A percentile compares a stretch with the other conserved stretches of the same genome.
These are phyloP conservation scores for Comarum palustre DNA, from an alignment of 306 rosid species.

Conservation along the genomic window DNA sequence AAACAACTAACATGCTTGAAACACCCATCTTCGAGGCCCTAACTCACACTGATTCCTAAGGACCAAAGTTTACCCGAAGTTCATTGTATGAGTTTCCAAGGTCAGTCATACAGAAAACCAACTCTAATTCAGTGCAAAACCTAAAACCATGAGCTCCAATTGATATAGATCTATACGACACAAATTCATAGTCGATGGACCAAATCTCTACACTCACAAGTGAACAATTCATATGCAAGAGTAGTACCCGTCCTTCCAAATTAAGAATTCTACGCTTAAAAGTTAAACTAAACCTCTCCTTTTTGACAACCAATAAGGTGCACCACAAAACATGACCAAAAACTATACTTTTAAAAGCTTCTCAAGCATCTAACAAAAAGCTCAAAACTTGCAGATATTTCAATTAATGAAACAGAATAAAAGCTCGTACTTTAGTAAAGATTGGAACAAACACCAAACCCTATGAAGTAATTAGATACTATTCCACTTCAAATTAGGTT, in stretches of 20 bases:
- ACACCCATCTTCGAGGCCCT: neutral
- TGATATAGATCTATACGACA: neutral
- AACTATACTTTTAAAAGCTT: neutral
- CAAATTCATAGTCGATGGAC: neutral
- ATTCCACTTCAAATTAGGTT: constrained; percentile 16
- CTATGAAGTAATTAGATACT: neutral
- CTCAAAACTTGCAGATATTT: neutral
- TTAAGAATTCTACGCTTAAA: neutral
- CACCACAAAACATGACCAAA: neutral
- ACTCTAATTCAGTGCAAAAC: neutral
- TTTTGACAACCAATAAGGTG: neutral
- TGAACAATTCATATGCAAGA: neutral
- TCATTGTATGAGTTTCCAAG: neutral
- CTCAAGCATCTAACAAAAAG: constrained; percentile 7
- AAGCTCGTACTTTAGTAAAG: neutral
- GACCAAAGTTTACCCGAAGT: neutral
- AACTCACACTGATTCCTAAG: neutral
- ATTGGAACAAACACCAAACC: neutral
- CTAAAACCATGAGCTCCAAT: neutral
- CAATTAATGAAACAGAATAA: neutral
- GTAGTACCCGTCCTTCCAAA: neutral
- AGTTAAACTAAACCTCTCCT: neutral
- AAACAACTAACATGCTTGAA: neutral
- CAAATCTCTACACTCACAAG: neutral
- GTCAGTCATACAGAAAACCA: neutral